Evolutionary conservation across 2,329 filamentous ascomycete species (phyloP), one percentile per base, ranked within the genome.

Genomic region (Metarhizium brunneum): DNA sequence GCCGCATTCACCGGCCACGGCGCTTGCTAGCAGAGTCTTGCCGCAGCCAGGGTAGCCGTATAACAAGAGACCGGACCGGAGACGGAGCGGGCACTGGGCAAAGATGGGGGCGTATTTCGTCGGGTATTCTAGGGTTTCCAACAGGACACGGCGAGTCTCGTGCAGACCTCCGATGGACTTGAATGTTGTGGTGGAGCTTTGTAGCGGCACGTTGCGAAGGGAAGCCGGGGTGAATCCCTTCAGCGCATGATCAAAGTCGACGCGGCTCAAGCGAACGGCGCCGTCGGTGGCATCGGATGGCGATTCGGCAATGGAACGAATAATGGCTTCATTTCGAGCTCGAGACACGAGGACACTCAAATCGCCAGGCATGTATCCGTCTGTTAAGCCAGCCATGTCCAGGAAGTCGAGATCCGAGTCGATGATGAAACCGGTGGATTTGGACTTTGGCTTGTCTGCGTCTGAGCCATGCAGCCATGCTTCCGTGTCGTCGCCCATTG

Each of bases 51-150:
- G 94, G 65, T 88, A 97, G 32, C 94, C 94, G 67, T 99, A 99
- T 0, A 99, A 80, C 3, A 99, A 79, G 2, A 99, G 79, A 54
- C 94, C 94, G 7, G 92, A 97, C 11, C 94, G 90, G 4, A 99
- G 79, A n/a, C 94, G 88, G 0, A 99, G 81, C 4, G 94, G 94
- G 63, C 94, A 99, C 66, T 95, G 89, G 4, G 92, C 91, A 66
- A 99, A 99, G 60, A 99, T 96, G 1, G 94, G 94, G 0, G 94
- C 94, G 67, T 99, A 99, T 57, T 94, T 96, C 1, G 95, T 99
- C 0, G 94, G 94, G 66, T 99, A 99, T 68, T 96, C 89, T 3
- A 99, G 76, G 0, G 94, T 99, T 71, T 99, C 94, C 8, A 99
- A 80, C 3, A 99, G 80, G n/a, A 90, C 90, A 63, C 92, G 87